These are phyloP conservation scores for Elongisporangium undulatum DNA, from an alignment of 352 stramenopile species.

Conservation along the genomic window DNA sequence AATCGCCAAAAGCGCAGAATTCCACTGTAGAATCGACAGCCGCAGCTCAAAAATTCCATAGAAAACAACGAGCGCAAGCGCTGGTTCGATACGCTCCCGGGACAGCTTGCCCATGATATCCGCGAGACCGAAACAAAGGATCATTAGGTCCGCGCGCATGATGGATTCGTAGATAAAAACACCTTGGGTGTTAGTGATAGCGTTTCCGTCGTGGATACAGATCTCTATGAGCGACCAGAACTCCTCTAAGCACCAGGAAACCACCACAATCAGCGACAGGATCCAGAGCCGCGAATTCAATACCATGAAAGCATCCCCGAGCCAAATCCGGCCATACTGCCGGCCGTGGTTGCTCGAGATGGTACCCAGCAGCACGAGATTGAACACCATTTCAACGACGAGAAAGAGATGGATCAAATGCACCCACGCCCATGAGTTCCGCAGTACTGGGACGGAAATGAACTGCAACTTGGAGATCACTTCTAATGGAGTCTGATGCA, in stretches of 20 bases:
- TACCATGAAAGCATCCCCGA: slow-evolving; percentile 33
- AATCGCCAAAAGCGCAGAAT: slow-evolving; percentile 7
- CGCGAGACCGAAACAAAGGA: slow-evolving; percentile 21
- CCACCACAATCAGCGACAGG: slow-evolving; percentile 23
- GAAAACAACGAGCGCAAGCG: slow-evolving; percentile 20
- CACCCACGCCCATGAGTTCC: slow-evolving; percentile 46
- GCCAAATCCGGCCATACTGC: slow-evolving; percentile 34
- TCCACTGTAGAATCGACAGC: too few relatives aligned
- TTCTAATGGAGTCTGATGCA: slow-evolving; percentile 13
- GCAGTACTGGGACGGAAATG: slow-evolving; percentile 13
- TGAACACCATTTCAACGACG: slow-evolving; percentile 23
- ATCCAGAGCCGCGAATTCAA: slow-evolving; percentile 22
- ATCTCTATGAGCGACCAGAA: slow-evolving; percentile 35
- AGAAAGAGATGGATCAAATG: slow-evolving; percentile 39
- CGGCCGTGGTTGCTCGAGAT: too few relatives aligned
- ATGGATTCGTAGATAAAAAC: slow-evolving; percentile 24
- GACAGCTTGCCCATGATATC: slow-evolving; percentile 16
- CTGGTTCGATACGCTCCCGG: slow-evolving; percentile 23
- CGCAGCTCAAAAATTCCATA: slow-evolving; percentile 13
- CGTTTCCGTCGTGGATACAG: slow-evolving; percentile 13
- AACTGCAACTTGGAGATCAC: slow-evolving; percentile 24
- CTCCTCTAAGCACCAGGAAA: slow-evolving; percentile 29
- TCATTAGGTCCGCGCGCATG: slow-evolving; percentile 28
- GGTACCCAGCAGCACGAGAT: slow-evolving; percentile 22
- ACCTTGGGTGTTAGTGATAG: slow-evolving; percentile 13